These are phyloP conservation scores for Blastobotrys muscicola DNA, from an alignment of 805 yeast genomes.

Conservation along the genomic window DNA sequence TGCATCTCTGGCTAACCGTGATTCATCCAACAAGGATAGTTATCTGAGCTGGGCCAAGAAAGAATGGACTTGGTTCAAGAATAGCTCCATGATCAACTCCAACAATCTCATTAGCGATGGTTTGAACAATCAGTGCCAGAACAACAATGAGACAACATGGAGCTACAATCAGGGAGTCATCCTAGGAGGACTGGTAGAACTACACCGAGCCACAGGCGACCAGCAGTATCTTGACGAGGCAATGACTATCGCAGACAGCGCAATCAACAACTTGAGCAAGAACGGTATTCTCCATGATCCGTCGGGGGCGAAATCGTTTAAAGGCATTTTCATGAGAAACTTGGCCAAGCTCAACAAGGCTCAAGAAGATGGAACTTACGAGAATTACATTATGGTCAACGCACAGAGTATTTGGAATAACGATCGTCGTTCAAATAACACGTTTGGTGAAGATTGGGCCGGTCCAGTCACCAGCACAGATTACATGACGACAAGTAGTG, in stretches of 20 bases:
- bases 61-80: slow-evolving; percentile 9
- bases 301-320: slow-evolving; percentile 6
- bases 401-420: slow-evolving; percentile 5
- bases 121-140: slow-evolving; percentile 5
- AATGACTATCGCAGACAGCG: slow-evolving; percentile 3
- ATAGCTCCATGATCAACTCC: slow-evolving; percentile 4
- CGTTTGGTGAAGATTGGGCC: slow-evolving; percentile 7
- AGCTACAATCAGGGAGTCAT: slow-evolving; percentile 11
- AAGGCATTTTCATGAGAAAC: slow-evolving; percentile 8
- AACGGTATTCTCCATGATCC: slow-evolving; percentile 7
- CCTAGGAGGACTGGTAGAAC: slow-evolving; percentile 9
- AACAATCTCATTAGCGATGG: slow-evolving; percentile 9
- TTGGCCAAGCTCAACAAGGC: slow-evolving; percentile 1
- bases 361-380: background rate
- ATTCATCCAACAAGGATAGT: background rate
- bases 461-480: slow-evolving; percentile 1
- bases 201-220: slow-evolving; percentile 1
- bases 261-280: background rate
- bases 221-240: slow-evolving; percentile 3
- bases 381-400: slow-evolving; percentile 1
- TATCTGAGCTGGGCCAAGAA: slow-evolving; percentile 7
- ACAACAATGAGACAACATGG: slow-evolving; percentile 7
- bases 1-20: slow-evolving; percentile 8
- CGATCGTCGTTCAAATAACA: slow-evolving; percentile 1
- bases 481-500: slow-evolving; percentile 2